Base-by-base conservation (phyloP, 1,284 basidiomycete genomes). In the Trametes pubescens region DNA sequence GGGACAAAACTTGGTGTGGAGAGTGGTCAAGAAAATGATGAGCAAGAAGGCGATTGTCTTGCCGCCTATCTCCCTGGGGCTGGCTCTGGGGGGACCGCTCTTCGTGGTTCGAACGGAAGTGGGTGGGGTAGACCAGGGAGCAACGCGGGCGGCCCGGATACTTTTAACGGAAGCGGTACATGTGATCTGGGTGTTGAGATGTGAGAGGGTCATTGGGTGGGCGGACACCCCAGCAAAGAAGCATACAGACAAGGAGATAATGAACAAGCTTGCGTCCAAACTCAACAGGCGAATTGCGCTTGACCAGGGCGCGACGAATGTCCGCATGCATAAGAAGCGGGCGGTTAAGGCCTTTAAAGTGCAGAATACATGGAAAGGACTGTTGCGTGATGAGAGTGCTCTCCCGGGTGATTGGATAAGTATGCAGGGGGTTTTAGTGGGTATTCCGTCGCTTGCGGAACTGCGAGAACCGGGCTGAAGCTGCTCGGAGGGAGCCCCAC, bases 371-470 rank as follows among this genome's bases (percentile, higher is more conserved):
- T 48, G 21, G 21, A 22, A 22, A 26, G 24, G 22, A 2, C 7
- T 26, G 2, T 14, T 47, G n/a, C 5, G 24, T 9, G 14, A 48
- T 14, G 46, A 24, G 21, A 10, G 4, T 10, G 46, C 9, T 4
- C 3, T 48, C 22, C 21, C 46, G 22, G 4, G 6, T 1, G 21
- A 48, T 11, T 48, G 46, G 46, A 48, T 26, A 1, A 24, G 7
- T 6, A 24, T 13, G 13, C 21, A 22, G 46, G 46, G 46, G 46
- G 46, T 48, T 48, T 48, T 48, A 48, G 46, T 48, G 46, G 46
- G 46, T 48, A 48, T 40, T 3, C 38, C 38, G 11, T 32, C 29
- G 29, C 29, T 32, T 8, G 29, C 29, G 29, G 29, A 32, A 8
- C 29, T 32, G 29, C 29, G 29, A 3, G 29, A 32, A 32, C 29